Evolutionary conservation across 2,329 filamentous ascomycete genomes (phyloP), one percentile per base, ranked within the genome.

Genomic region (Apiospora phragmitis): DNA sequence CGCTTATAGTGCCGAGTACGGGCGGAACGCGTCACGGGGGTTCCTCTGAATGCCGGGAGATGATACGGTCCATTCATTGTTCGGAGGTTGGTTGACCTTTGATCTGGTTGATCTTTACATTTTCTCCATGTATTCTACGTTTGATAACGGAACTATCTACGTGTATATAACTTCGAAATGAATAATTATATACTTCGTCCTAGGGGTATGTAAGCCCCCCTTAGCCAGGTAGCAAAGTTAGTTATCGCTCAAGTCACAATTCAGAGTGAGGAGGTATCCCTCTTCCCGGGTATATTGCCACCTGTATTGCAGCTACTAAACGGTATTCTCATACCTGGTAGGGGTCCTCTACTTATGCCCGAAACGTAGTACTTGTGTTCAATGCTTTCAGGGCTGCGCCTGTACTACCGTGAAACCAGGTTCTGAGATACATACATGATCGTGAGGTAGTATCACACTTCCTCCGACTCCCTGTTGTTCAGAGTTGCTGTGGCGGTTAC

Each of bases 1-100:
- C 74, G 92, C 91, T 0, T 88, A 90, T 75, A 91, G 87, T 69
- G 87, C 85, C 9, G 90, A 95, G 80, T 84, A 85, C 72, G 86
- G 86, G 14, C 87, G 93, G 73, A 97, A 97, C 82, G 82, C 81
- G 67, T 80, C 84, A 68, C 87, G 92, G 72, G 82, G 81, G 0
- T 97, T 97, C 78, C 79, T 97, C 32, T 62, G 32, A 62, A n/a
- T 1, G 1, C 1, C 6, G 4, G 11, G 5, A 9, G 21, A 62
- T 35, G 38, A 38, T 62, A n/a, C 21, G 21, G 29, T 21, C 8
- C 29, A 38, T n/a, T 11, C 9, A 12, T n/a, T 11, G 32, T 62
- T n/a, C 7, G 21, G 29, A 12, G n/a, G 8, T 24, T 9, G 43
- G 32, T 7, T 38, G 26, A 9, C 7, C 32, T n/a, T n/a, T n/a